Evolutionary conservation across 2,329 filamentous ascomycete species (phyloP), one percentile per base, ranked within the genome.

Genomic region (Beauveria sp.): DNA sequence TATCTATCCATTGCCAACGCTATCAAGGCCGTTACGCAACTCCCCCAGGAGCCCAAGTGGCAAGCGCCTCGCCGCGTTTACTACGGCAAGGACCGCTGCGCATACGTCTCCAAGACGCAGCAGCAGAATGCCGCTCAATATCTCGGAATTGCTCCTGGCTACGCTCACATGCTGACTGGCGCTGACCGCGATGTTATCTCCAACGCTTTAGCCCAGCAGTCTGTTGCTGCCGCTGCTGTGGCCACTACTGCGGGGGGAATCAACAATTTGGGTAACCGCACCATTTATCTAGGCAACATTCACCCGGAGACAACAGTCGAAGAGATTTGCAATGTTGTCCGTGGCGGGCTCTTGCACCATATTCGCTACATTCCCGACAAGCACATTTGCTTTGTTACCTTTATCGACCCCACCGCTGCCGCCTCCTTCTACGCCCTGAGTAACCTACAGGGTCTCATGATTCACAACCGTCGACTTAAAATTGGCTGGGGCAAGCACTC

Each of bases 401-500:
- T 99, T 77, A 97, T 99, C 74, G 94, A 99, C 71, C 94, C 94
- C 9, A 99, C 94, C 26, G 96, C 94, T 3, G 94, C 94, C 26
- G 94, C 94, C 46, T 97, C 93, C 1, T 99, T 99, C 80, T 99
- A 97, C 70, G 94, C 94, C 47, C 80, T 99, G 63, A 97, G 92
- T 83, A 97, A 97, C 76, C 81, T 99, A 30, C 94, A 99, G 73
- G 94, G 94, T 26, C 79, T 99, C 66, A 99, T 99, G 94, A 99
- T 99, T 69, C 94, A 99, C 79, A 99, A 99, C 77, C 86, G 94
- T 65, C 88, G 94, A 58, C 81, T 99, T 67, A 99, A 99, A 84
- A 97, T 99, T 73, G 94, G 94, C 66, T 99, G 94, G 94, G 94
- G 94, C 66, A 99, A 99, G 81, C 94, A 99, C 76, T 99, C 94